These are phyloP conservation scores for Ustilago sp. DNA, from an alignment of 1,284 basidiomycete species.

Conservation along the genomic window DNA sequence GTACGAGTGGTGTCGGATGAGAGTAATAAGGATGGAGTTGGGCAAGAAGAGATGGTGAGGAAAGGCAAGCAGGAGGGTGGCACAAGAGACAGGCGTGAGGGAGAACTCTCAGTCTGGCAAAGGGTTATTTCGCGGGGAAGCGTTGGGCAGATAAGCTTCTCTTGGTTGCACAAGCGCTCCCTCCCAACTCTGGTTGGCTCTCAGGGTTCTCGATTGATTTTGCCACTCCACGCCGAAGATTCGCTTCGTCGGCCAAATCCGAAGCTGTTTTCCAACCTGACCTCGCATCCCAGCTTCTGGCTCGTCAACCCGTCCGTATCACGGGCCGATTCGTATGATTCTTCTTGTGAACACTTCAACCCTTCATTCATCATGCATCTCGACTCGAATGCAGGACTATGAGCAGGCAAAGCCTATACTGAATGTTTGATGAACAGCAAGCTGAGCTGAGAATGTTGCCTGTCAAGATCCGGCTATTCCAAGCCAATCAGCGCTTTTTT, in stretches of 20 bases:
- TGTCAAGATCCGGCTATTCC: neutral
- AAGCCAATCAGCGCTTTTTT: conserved; percentile 20
- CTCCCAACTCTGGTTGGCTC: neutral
- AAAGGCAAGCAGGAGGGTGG: neutral
- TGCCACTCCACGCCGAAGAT: conserved; percentile 26
- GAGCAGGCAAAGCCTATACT: neutral
- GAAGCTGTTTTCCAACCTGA: conserved; percentile 5
- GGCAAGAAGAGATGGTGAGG: neutral
- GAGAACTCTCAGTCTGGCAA: conserved; percentile 1
- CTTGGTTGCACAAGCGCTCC: conserved; percentile 6
- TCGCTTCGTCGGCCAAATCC: conserved; percentile 26
- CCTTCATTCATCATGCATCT: neutral
- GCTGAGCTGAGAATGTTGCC: neutral
- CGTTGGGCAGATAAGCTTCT: conserved; percentile 15
- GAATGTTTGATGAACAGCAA: neutral
- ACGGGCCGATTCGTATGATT: neutral
- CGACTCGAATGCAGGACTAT: neutral
- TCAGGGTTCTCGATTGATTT: conserved; percentile 6
- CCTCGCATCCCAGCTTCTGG: neutral
- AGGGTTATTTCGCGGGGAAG: neutral
- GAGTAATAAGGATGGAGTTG: neutral
- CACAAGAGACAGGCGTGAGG: neutral
- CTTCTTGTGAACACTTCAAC: neutral
- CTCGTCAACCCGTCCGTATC: neutral
- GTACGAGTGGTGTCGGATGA: neutral